Evolutionary conservation across 2,329 filamentous ascomycete genomes (phyloP).

Genomic region (Furcasterigmium sp.): DNA sequence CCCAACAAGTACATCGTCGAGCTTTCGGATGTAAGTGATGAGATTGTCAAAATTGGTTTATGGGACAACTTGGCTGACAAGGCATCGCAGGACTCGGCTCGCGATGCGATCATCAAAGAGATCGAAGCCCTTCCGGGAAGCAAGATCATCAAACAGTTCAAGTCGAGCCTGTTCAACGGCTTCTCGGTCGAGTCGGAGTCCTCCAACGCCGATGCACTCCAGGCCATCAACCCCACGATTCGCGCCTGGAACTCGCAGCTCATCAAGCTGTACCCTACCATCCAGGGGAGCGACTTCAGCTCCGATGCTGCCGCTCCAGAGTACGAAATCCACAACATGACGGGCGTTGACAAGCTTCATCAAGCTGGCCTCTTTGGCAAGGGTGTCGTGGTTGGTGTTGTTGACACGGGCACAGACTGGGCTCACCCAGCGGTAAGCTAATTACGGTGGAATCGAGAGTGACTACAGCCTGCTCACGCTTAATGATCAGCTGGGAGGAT

Average conservation of each 20-base stretch:
- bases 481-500: constrained; percentile 33
- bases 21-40: no score
- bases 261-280: constrained; percentile 8
- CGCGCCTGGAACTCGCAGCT: constrained; percentile 11
- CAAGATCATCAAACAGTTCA: constrained; percentile 11
- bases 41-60: no score
- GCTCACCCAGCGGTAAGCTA: constrained; percentile 31
- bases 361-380: constrained; percentile 29
- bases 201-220: constrained; percentile 12
- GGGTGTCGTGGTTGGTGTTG: constrained; percentile 30
- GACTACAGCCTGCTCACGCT: no score
- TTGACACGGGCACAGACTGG: constrained; percentile 35
- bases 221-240: constrained; percentile 7
- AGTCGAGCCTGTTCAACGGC: constrained; percentile 23
- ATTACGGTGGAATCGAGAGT: constrained; percentile 1
- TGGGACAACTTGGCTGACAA: no score
- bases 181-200: constrained; percentile 10
- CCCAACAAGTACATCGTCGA: no score
- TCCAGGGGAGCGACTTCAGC: constrained; percentile 6
- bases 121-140: constrained; percentile 6
- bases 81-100: no score
- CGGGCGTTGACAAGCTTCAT: constrained; percentile 32
- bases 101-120: constrained; percentile 9
- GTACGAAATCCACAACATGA: constrained; percentile 30
- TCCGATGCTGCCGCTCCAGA: constrained; percentile 14